Percentiles rank a stretch among this genome's conserved stretches.
Evolutionary conservation across 2,329 filamentous ascomycete genomes (phyloP).

Genomic region (Botrytis galanthina): DNA sequence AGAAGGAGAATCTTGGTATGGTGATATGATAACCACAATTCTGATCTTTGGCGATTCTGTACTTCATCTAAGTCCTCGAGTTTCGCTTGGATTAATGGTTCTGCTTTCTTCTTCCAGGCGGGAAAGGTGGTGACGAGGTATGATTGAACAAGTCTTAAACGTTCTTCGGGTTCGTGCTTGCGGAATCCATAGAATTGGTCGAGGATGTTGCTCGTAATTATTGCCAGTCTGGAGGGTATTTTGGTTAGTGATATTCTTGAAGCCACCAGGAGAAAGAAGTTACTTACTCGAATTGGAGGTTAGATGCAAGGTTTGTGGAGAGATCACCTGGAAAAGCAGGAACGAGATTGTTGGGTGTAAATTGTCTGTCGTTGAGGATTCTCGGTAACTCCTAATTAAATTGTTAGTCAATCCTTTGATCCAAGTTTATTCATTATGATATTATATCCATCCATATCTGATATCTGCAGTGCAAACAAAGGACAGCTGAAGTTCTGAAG

Average conservation of each 20-base stretch:
- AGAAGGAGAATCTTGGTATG: neutral
- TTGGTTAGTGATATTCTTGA: neutral
- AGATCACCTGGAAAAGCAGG: neutral
- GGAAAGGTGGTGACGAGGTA: neutral
- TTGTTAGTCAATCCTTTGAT: neutral
- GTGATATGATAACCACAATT: neutral
- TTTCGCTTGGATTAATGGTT: neutral
- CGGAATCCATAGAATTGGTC: neutral
- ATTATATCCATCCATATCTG: neutral
- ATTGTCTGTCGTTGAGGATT: neutral
- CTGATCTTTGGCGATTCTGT: neutral
- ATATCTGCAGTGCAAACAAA: neutral
- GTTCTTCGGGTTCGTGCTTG: neutral
- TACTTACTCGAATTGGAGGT: neutral
- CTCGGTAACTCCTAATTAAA: constrained; percentile 5
- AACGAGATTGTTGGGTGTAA: neutral
- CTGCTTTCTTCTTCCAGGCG: constrained; percentile 3
- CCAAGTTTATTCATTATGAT: neutral
- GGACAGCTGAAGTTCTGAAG: neutral
- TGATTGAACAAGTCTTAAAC: neutral
- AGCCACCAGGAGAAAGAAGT: neutral
- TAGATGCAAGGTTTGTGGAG: neutral
- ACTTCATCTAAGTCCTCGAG: neutral
- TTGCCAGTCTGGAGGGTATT: neutral
- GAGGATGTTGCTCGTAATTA: neutral